Base-by-base conservation (phyloP, 2,329 filamentous ascomycete genomes). In the Truncatella angustata region DNA sequence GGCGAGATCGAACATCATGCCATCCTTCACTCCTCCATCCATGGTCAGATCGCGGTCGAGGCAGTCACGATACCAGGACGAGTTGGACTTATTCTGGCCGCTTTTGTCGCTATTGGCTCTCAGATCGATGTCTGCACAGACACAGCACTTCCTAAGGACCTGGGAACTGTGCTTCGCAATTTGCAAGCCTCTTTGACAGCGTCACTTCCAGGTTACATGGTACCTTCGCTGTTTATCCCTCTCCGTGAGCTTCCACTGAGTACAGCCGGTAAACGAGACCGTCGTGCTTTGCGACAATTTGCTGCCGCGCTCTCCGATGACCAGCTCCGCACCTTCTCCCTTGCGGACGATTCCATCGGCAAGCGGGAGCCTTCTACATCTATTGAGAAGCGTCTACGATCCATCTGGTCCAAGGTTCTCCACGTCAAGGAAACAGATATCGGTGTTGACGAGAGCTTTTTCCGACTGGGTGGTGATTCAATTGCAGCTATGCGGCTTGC, bases 1-100 rank as follows among this genome's bases (percentile, higher is more conserved):
- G 40, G 39, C 14, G 53, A 55, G 34, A 40, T 55, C n/a, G 53
- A 55, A 34, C 45, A 39, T 14, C 34, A 36, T 9, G 45, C 45
- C 9, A 28, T 16, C 16, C 43, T 52, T n/a, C 37, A 42, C 18
- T 30, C 50, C 2, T 34, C 44, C 6, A 42, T 26, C 6, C 28
- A 40, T 34, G 21, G 23, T 10, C 50, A 52, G 14, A 18, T 52
- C 26, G 50, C 50, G 4, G 44, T 52, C 9, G 50, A 52, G 18
- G 50, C 50, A 18, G 18, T 52, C 4, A 52, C 34, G 2, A 3
- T 52, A 26, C 35, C 24, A 3, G 44, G 50, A 3, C n/a, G 44
- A 12, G 42, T 26, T 21, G 50, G 50, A 21, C 12, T 52, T 35
- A 35, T 47, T 14, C 36, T 52, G n/a, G 35, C 36, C 18, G 40